Evolutionary conservation across 2,329 filamentous ascomycete genomes (phyloP).

Genomic region (Fusarium graminum): DNA sequence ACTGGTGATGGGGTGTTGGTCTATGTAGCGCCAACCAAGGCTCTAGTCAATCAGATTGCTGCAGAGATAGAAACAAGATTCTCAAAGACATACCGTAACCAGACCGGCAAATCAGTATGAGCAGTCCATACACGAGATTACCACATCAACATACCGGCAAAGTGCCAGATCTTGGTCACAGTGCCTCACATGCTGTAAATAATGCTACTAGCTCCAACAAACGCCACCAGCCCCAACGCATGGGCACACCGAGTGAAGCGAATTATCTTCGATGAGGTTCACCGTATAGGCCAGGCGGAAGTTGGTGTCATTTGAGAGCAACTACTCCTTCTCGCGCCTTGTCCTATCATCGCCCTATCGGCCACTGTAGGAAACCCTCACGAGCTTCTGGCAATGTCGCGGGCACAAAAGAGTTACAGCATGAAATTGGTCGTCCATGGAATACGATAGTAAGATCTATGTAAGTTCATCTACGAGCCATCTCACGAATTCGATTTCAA

Average conservation of each 20-base stretch:
- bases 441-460: slow-evolving; percentile 79
- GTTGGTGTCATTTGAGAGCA: slow-evolving; percentile 86
- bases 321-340: slow-evolving; percentile 78
- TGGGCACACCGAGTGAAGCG: slow-evolving; percentile 78
- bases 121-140: slow-evolving; percentile 83
- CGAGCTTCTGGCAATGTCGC: slow-evolving; percentile 75
- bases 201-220: slow-evolving; percentile 76
- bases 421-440: slow-evolving; percentile 77
- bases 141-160: slow-evolving; percentile 77
- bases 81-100: slow-evolving; percentile 71
- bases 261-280: slow-evolving; percentile 87
- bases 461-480: slow-evolving; percentile 77
- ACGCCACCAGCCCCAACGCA: slow-evolving; percentile 65
- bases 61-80: slow-evolving; percentile 83
- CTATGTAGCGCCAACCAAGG: slow-evolving; percentile 85
- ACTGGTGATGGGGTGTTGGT: slow-evolving; percentile 79
- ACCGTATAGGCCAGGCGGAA: slow-evolving; percentile 81
- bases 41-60: slow-evolving; percentile 85
- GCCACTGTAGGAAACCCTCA: slow-evolving; percentile 82
- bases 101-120: slow-evolving; percentile 77
- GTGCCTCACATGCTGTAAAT: slow-evolving; percentile 84
- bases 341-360: slow-evolving; percentile 82
- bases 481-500: slow-evolving; percentile 63
- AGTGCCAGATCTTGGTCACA: slow-evolving; percentile 81
- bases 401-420: slow-evolving; percentile 72